phyloP scores from a whole-genome alignment of 768 basidiomycete genomes.

The Lepiota venenata region DNA sequence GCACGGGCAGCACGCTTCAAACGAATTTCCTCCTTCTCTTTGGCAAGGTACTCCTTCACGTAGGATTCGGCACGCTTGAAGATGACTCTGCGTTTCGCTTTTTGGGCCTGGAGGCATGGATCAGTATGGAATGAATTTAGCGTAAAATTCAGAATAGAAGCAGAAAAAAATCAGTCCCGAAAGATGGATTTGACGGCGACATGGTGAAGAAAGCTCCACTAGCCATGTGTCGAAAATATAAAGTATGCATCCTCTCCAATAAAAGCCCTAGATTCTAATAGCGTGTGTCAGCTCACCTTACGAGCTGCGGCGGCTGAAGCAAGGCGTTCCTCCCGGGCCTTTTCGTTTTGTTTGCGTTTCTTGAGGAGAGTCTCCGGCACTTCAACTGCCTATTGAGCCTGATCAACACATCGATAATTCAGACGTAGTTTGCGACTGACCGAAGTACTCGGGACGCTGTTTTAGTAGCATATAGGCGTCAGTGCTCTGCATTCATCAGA shows the following conservation, averaged over 20 bases:
- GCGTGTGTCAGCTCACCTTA: slow-evolving; percentile 59
- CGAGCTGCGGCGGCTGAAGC: slow-evolving; percentile 79
- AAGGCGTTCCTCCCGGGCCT: slow-evolving; percentile 91
- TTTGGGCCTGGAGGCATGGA: slow-evolving; percentile 56
- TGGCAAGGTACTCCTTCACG: slow-evolving; percentile 91
- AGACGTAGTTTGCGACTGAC: slow-evolving; percentile 32
- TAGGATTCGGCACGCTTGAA: slow-evolving; percentile 99
- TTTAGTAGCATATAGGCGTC: slow-evolving; percentile 12
- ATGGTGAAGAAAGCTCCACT: slow-evolving; percentile 48
- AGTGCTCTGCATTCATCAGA: not conserved
- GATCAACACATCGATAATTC: slow-evolving; percentile 19
- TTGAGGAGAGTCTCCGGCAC: slow-evolving; percentile 99
- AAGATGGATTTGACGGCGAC: slow-evolving; percentile 90
- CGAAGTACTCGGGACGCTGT: slow-evolving; percentile 56
- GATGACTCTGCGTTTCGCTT: slow-evolving; percentile 93
- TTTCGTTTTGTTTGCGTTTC: slow-evolving; percentile 98
- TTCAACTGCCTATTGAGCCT: slow-evolving; percentile 69
- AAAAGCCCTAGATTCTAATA: slow-evolving; percentile 12
- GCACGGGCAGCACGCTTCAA: slow-evolving; percentile 90
- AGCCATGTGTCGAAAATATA: slow-evolving; percentile 70
- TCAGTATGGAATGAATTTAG: slow-evolving; percentile 12
- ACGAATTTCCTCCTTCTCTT: slow-evolving; percentile 96
- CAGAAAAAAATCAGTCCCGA: slow-evolving; percentile 68
- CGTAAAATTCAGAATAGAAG: slow-evolving; percentile 4
- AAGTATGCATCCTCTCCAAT: slow-evolving; percentile 79